phyloP scores from a whole-genome alignment of 2,329 filamentous ascomycete species.

The Fusarium torulosum region DNA sequence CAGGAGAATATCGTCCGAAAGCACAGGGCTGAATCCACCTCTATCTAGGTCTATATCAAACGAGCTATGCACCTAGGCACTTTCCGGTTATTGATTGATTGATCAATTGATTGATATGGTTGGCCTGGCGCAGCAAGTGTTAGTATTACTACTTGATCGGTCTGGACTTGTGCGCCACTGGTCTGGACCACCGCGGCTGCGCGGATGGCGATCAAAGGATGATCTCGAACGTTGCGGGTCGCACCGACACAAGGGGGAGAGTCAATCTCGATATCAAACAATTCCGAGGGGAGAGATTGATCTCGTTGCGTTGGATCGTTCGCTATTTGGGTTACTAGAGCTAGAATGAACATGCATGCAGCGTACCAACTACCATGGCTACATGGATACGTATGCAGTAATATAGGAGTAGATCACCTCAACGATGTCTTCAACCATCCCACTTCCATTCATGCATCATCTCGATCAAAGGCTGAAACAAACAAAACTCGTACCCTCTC shows the following conservation, averaged over 20 bases:
- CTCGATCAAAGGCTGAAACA: constrained; percentile 18
- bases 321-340: background rate
- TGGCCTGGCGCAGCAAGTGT: no score
- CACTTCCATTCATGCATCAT: background rate
- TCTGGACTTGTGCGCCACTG: constrained; percentile 41
- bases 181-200: constrained; percentile 31
- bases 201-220: background rate
- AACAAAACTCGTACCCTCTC: background rate
- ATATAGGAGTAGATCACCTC: background rate
- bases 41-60: background rate
- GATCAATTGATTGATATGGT: no score
- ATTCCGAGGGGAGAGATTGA: background rate
- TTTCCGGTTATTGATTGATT: background rate
- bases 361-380: background rate
- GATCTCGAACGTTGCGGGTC: constrained; percentile 39
- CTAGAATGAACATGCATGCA: background rate
- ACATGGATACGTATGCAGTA: background rate
- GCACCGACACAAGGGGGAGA: constrained; percentile 8
- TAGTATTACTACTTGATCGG: background rate
- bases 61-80: no score
- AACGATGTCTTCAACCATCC: background rate
- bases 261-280: background rate
- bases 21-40: background rate
- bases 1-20: constrained; percentile 20
- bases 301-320: background rate